Evolutionary conservation across 1,284 basidiomycete species (phyloP).

Genomic region (Cutaneotrichosporon sp.): DNA sequence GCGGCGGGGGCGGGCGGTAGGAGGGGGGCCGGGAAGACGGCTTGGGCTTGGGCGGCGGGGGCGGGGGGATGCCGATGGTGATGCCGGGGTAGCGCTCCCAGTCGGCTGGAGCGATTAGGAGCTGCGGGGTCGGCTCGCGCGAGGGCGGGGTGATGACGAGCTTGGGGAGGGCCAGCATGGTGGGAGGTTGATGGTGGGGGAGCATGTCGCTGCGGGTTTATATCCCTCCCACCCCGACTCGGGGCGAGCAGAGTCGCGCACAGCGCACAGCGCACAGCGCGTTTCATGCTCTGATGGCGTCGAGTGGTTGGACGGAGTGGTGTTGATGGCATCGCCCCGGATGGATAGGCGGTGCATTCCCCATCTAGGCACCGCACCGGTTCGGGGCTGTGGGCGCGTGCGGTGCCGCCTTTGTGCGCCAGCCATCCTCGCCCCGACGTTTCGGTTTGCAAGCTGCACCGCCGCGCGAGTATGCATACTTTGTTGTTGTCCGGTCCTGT

Average conservation of each 20-base stretch:
- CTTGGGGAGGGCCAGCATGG: neutral
- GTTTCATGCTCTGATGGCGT: neutral
- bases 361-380: neutral
- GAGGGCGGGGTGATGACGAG: slow-evolving; percentile 6
- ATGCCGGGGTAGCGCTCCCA: slow-evolving; percentile 2
- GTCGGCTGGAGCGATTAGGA: neutral
- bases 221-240: too few relatives aligned
- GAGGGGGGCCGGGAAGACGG: neutral
- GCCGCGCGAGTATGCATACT: neutral
- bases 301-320: too few relatives aligned
- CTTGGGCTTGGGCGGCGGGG: neutral
- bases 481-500: too few relatives aligned
- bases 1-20: neutral
- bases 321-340: neutral
- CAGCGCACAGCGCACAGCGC: too few relatives aligned
- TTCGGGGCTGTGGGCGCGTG: neutral
- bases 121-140: neutral
- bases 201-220: too few relatives aligned
- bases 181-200: too few relatives aligned
- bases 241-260: too few relatives aligned
- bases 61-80: too few relatives aligned
- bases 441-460: too few relatives aligned
- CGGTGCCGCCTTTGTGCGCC: too few relatives aligned
- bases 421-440: too few relatives aligned
- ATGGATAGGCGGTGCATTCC: neutral